Base-by-base conservation (phyloP, 2,329 filamentous ascomycete species). In the Dothistroma septosporum region DNA sequence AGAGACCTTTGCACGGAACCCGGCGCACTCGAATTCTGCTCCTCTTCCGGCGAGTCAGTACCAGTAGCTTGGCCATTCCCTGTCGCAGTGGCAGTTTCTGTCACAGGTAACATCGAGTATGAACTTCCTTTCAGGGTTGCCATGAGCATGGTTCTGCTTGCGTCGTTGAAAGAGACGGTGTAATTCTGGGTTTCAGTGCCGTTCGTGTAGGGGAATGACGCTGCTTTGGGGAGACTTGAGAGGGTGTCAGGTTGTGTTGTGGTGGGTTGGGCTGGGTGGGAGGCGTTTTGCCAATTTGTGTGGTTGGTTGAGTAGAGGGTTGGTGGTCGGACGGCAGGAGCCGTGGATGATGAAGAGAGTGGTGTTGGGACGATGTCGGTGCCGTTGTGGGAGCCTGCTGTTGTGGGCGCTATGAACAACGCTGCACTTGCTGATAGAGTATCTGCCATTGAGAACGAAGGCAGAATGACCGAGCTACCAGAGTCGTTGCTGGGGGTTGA, bases 141-240 rank as follows among this genome's bases (percentile, higher is more conserved):
- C 33, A 54, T 41, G 49, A 54, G 31, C 57, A 54, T 59, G 47
- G 57, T 59, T 14, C 57, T 50, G 28, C 46, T 59, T 7, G 35
- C 57, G 57, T 49, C 54, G 37, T 59, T 22, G 37, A 49, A 59
- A 50, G 47, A 59, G 57, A 59, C 37, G 33, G 57, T 59, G 21
- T 54, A 35, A n/a, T 16, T 48, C 7, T 46, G 48, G 10, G 57
- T 54, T 21, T 16, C 47, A 10, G 57, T 59, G 57, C 57, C 57
- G 31, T 4, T 35, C 11, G 50, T 31, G 57, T 59, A 59, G 16
- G 49, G 21, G 4, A 50, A 50, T 24, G 54, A 35, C 6, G 49
- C 35, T 10, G 57, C 57, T 16, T 31, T 59, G 12, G 57, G 57
- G 12, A 59, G 49, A 35, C n/a, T 19, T 9, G 37, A 24, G 35